Percentiles rank a stretch among this genome's conserved stretches.
These are phyloP conservation scores for Onygenales sp. DNA, from an alignment of 2,329 filamentous ascomycete genomes.

Conservation along the genomic window DNA sequence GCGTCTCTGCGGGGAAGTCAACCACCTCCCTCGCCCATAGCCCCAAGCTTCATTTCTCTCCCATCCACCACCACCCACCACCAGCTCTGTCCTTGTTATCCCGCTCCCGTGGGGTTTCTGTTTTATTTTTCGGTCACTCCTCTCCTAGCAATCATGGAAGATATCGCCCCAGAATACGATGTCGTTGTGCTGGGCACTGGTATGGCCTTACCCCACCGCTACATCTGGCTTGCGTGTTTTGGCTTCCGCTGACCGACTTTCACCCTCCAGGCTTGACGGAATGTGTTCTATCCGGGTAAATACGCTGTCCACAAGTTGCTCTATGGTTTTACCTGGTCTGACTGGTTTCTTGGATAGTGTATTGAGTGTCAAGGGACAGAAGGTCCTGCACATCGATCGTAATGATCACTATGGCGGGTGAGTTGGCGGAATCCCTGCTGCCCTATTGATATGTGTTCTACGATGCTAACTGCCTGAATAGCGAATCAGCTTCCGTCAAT, in stretches of 20 bases:
- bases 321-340: not conserved
- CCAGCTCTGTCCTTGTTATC: not conserved
- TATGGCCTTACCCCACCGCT: slow-evolving; percentile 44
- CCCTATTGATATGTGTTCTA: slow-evolving; percentile 12
- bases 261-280: slow-evolving; percentile 71
- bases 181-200: slow-evolving; percentile 96
- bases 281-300: slow-evolving; percentile 95
- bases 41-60: not conserved
- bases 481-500: slow-evolving; percentile 93
- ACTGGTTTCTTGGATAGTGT: slow-evolving; percentile 49
- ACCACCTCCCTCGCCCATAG: not conserved
- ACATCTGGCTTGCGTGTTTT: not conserved
- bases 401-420: slow-evolving; percentile 98
- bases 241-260: slow-evolving; percentile 19
- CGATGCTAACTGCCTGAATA: slow-evolving; percentile 27
- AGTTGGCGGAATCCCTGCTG: slow-evolving; percentile 27
- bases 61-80: not conserved
- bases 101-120: not conserved
- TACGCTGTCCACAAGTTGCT: not conserved
- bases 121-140: slow-evolving; percentile 7
- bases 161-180: slow-evolving; percentile 97
- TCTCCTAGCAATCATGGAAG: slow-evolving; percentile 64
- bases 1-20: not conserved
- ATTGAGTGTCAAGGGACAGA: slow-evolving; percentile 95
- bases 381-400: slow-evolving; percentile 96